Evolutionary conservation across 2,329 filamentous ascomycete species (phyloP).

Genomic region (Aspergillus luchuensis): DNA sequence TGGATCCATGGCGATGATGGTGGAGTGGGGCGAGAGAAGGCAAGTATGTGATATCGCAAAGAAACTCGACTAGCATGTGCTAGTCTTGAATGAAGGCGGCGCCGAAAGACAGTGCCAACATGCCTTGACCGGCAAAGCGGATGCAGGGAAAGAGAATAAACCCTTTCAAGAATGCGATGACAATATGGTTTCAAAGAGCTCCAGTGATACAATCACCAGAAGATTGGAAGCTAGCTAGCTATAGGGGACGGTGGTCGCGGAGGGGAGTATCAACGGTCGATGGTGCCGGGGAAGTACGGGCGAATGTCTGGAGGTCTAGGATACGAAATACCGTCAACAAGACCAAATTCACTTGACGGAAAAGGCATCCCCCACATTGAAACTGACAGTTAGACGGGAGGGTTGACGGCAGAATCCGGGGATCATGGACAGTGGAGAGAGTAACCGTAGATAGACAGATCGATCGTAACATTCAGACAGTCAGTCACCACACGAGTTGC

Average conservation of each 20-base stretch:
- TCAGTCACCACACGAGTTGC: background rate
- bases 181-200: background rate
- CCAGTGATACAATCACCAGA: background rate
- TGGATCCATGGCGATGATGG: slow-evolving; percentile 35
- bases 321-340: slow-evolving; percentile 17
- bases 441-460: background rate
- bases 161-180: slow-evolving; percentile 1
- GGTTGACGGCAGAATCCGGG: slow-evolving; percentile 25
- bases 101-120: slow-evolving; percentile 26
- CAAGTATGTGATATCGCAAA: slow-evolving; percentile 6
- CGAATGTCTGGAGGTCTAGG: slow-evolving; percentile 9
- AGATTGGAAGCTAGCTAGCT: background rate
- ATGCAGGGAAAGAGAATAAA: background rate
- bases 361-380: slow-evolving; percentile 23
- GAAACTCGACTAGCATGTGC: slow-evolving; percentile 19
- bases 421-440: slow-evolving; percentile 21
- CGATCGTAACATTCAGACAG: background rate
- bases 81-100: slow-evolving; percentile 29
- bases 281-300: background rate
- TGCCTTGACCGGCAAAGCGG: slow-evolving; percentile 27
- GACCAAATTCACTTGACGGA: slow-evolving; percentile 15
- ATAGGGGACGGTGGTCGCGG: background rate
- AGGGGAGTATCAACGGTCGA: background rate
- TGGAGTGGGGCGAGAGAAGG: slow-evolving; percentile 3
- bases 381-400: slow-evolving; percentile 10